A percentile compares a stretch with the other conserved stretches of the same genome.
These are phyloP conservation scores for Chrysoporthe deuterocubensis DNA, from an alignment of 2,329 filamentous ascomycete species.

Conservation along the genomic window DNA sequence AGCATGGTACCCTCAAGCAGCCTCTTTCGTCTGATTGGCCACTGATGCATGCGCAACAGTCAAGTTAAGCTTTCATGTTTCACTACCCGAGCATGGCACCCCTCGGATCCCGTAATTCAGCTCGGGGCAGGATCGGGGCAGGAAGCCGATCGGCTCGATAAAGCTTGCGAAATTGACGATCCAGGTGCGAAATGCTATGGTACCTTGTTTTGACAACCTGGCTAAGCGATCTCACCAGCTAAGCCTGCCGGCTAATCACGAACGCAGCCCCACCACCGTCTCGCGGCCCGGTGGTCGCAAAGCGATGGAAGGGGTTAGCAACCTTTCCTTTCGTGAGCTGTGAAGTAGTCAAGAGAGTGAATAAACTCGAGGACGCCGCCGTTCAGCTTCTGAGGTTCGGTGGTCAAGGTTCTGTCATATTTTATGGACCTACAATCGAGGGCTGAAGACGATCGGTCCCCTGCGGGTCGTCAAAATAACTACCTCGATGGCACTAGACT, in stretches of 20 bases:
- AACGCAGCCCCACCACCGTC: neutral
- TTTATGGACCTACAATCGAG: neutral
- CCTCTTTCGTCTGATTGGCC: slow-evolving; percentile 4
- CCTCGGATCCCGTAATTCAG: slow-evolving; percentile 18
- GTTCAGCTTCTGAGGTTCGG: neutral
- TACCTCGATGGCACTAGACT: neutral
- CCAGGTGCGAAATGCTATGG: slow-evolving; percentile 11
- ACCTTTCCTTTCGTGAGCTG: neutral
- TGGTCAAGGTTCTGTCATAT: no score
- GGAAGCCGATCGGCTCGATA: slow-evolving; percentile 15
- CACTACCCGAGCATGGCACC: slow-evolving; percentile 24
- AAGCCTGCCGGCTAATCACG: neutral
- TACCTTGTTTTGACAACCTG: neutral
- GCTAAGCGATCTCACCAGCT: neutral
- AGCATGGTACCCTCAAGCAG: neutral
- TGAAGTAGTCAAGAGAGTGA: neutral
- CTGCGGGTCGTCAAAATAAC: neutral
- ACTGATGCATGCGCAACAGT: slow-evolving; percentile 16
- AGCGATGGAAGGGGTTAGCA: neutral
- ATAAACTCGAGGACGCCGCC: neutral
- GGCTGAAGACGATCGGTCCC: neutral
- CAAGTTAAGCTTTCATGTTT: slow-evolving; percentile 23
- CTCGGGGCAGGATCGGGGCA: slow-evolving; percentile 4
- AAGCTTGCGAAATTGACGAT: slow-evolving; percentile 16
- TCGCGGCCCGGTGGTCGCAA: neutral